A percentile compares a stretch with the other conserved stretches of the same genome.
Conservation (phyloP, 2,329 filamentous ascomycete species). For the Penicillium palitans region DNA sequence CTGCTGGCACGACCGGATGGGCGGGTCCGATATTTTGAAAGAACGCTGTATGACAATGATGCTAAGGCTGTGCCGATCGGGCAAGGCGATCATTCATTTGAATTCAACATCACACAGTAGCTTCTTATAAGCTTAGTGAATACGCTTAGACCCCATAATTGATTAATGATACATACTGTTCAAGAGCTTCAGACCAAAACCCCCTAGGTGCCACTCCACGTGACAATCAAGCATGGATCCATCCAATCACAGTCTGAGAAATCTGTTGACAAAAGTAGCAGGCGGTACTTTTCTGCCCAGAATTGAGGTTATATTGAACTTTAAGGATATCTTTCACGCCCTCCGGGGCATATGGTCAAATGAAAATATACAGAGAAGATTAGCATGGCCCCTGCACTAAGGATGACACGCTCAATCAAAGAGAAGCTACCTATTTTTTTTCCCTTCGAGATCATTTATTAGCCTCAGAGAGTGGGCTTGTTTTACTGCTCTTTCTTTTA, state of each 20-base stretch:
- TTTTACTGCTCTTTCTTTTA: no score
- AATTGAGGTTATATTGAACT: constrained; percentile 22
- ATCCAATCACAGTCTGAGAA: not conserved
- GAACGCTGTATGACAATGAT: constrained; percentile 59
- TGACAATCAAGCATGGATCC: not conserved
- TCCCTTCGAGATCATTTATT: constrained; percentile 32
- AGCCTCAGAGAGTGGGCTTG: constrained; percentile 4
- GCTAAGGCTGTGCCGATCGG: constrained; percentile 49
- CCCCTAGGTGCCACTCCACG: not conserved
- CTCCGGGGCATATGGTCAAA: constrained; percentile 61
- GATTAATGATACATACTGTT: not conserved
- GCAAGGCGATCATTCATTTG: constrained; percentile 49
- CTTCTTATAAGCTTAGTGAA: not conserved
- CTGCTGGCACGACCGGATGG: constrained; percentile 58
- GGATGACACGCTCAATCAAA: constrained; percentile 90
- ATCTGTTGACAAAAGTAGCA: not conserved
- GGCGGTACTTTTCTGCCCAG: constrained; percentile 8
- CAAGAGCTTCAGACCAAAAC: not conserved
- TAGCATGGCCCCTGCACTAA: constrained; percentile 87
- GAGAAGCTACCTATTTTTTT: constrained; percentile 74
- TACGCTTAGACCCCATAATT: not conserved
- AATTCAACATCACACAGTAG: constrained; percentile 30
- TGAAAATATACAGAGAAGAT: constrained; percentile 74
- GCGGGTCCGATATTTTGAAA: constrained; percentile 61
- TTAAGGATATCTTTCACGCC: constrained; percentile 23